Evolutionary conservation across 1,284 basidiomycete genomes (phyloP), one percentile per base, ranked within the genome.

Genomic region (Apiotrichum gamsii): DNA sequence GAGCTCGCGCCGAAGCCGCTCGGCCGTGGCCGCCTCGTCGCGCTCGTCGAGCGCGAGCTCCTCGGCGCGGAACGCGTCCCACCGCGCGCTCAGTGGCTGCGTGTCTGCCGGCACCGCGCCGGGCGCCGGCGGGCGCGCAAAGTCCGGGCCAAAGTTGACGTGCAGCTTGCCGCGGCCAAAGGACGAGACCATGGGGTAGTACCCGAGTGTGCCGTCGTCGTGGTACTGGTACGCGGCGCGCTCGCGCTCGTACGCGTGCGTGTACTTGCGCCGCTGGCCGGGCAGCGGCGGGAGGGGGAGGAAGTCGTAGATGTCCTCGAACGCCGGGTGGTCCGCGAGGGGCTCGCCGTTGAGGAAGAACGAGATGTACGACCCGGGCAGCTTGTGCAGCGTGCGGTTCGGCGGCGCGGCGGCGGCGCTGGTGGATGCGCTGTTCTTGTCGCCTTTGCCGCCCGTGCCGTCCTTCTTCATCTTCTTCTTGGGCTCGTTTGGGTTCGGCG

Each of bases 121-220:
- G 32, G 18, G 24, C 8, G 42, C 43, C 19, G 36, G 34, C 2
- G 85, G 80, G 61, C 79, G 87, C 2, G 79, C 78, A 64, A 95
- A 97, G 41, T 84, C 69, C 0, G 91, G 90, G 0, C 91, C 93
- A 24, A 90, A 82, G 65, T 96, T 95, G 52, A 95, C 78, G 37
- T 74, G 78, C 6, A 90, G 86, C 52, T 83, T 81, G 1, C 90
- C 95, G 45, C 86, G 84, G 54, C 91, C 93, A 75, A 90, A 99
- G 33, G 94, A 77, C 3, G 90, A 95, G 43, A 95, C 82, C 74
- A 95, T 85, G 0, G 93, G 90, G 65, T 91, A 98, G 71, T 99
- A 99, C 0, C 95, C 95, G 6, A 96, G 74, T 16, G 84, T 85
- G 10, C 95, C 95, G 67, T 99, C 95, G 70, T 99, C 93, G 65